Base-by-base conservation (phyloP, 2,329 filamentous ascomycete species). In the Ceratocystis albifundus region DNA sequence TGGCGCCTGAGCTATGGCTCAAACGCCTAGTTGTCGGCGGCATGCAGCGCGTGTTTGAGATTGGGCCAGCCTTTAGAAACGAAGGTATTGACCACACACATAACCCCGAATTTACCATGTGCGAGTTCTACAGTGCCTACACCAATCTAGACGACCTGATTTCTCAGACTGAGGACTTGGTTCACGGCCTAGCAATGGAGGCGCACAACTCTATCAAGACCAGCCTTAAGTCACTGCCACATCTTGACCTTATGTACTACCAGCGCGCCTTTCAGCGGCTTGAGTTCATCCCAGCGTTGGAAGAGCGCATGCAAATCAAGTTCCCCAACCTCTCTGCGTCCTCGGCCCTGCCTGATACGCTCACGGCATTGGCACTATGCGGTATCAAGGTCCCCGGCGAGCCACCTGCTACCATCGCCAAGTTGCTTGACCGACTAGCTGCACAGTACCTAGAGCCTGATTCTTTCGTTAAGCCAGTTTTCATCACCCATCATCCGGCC, bases 71-170 rank as follows among this genome's bases (percentile, higher is more conserved):
- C 12, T 99, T 99, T 76, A 85, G 94, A 55, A 99, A 99, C 74
- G 94, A 99, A 77, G 90, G 90, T 74, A 77, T 96, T 45, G 92
- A 96, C 74, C 83, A 83, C 36, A 96, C 90, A 0, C 94, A 99
- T 74, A 99, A 99, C 73, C 93, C 94, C 0, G 94, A 99, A 74
- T 99, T 97, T 76, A 94, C 89, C 57, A 97, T 90, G 68, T 97
- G 93, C 79, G 94, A 99, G 76, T 97, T 96, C 77, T 99, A 99
- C 76, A 87, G 88, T 69, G 87, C 92, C 2, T 95, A 92, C 72
- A 85, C 88, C 68, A 88, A 87, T 69, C 81, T 96, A 0, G 78
- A 85, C 45, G 84, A 89, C 53, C 78, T 97, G 63, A 91, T 96
- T 72, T 73, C 75, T 22, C 84, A 86, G 73, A 97, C 93, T 0